Conservation (phyloP, 768 basidiomycete genomes). For the Mycena vitilis region DNA sequence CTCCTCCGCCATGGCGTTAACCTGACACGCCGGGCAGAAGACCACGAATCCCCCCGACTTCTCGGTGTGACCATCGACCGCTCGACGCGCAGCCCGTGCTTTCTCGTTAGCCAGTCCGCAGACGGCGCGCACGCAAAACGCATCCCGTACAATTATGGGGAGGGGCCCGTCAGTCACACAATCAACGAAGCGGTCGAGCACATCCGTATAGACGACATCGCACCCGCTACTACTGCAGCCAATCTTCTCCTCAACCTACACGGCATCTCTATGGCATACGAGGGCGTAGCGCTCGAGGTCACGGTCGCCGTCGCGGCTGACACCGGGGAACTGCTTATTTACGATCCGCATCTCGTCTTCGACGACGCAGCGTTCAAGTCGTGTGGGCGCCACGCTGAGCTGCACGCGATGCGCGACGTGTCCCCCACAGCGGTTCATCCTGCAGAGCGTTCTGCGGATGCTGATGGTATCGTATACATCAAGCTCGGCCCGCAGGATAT, state of each 20-base stretch:
- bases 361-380: conserved; percentile 31
- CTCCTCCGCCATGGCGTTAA: neutral
- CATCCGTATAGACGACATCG: neutral
- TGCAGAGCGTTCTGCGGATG: conserved; percentile 15
- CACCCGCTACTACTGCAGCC: neutral
- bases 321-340: neutral
- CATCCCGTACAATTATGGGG: conserved; percentile 11
- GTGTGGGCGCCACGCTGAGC: conserved; percentile 13
- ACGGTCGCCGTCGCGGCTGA: neutral
- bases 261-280: conserved; percentile 15
- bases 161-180: neutral
- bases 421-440: conserved; percentile 11
- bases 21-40: neutral
- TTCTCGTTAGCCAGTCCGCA: conserved; percentile 2
- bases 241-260: neutral
- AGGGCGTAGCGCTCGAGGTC: conserved; percentile 11
- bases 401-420: conserved; percentile 28
- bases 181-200: neutral
- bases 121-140: neutral
- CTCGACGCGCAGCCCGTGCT: conserved; percentile 14
- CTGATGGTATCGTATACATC: conserved; percentile 32
- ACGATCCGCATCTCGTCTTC: conserved; percentile 19
- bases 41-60: neutral
- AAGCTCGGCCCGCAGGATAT: conserved; percentile 18
- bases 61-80: conserved; percentile 28